Evolutionary conservation across 208 protist genomes (phyloP), one percentile per base, ranked within the genome.

Genomic region (Strigomonas culicis): DNA sequence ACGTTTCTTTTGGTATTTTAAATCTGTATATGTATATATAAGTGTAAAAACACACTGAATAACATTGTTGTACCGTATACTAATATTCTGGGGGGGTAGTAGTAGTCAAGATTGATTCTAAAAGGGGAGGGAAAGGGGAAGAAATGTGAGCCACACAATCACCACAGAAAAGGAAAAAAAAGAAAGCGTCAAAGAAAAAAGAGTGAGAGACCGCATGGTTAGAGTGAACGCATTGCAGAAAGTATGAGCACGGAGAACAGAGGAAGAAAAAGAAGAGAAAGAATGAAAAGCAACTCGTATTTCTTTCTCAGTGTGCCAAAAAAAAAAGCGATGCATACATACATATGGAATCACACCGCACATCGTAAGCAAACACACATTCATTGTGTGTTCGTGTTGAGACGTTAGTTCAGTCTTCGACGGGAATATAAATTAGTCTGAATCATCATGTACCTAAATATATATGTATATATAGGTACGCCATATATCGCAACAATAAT

Each of bases 1-100:
- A 6, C 36, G 13, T 67, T 51, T 59, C 30, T 32, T 66, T 53
- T 53, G 17, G 41, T 36, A n/a, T n/a, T n/a, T n/a, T n/a, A n/a
- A n/a, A 31, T 43, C 28, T 61, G 31, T 44, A 47, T 39, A 25
- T 63, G 25, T 55, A 13, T 53, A 41, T 64, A 31, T 32, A 22
- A 15, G 8, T 6, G 13, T 17, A 41, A 41, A 41, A 41, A 41
- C 6, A 41, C 6, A 13, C 6, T 6, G 6, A 17, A 32, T 30
- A 57, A 46, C n/a, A 15, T 52, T 58, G 24, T 39, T 66, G 36
- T 59, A 21, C 41, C 11, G 30, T 36, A 57, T 44, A 51, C 32
- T n/a, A 51, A 57, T 50, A 21, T 50, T 57, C 30, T 51, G 8
- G 7, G 24, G 8, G n/a, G n/a, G n/a, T n/a, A n/a, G n/a, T n/a